Conservation (phyloP, 371 early-diverging fungal species). For the Syncephalastrum racemosum region DNA sequence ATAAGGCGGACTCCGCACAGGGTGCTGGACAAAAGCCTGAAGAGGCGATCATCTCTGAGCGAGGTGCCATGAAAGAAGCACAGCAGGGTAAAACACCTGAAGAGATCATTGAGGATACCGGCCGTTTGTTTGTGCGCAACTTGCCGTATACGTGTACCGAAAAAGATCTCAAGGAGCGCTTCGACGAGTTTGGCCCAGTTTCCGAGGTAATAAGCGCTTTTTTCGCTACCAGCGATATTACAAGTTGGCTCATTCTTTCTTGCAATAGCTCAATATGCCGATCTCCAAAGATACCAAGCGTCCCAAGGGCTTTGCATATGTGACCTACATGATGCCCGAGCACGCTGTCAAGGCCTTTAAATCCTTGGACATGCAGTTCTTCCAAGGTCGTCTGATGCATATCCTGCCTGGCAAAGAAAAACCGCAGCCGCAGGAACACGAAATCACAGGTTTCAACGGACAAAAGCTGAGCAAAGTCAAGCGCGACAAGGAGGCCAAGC, state of each 20-base stretch:
- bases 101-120: slow-evolving; percentile 88
- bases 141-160: slow-evolving; percentile 88
- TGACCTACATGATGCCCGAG: slow-evolving; percentile 85
- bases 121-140: slow-evolving; percentile 92
- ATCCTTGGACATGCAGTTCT: slow-evolving; percentile 77
- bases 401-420: slow-evolving; percentile 88
- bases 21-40: not conserved
- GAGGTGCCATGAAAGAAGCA: slow-evolving; percentile 12
- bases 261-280: slow-evolving; percentile 80
- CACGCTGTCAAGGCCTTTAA: slow-evolving; percentile 90
- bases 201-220: slow-evolving; percentile 66
- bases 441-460: slow-evolving; percentile 56
- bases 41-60: not conserved
- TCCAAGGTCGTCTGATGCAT: slow-evolving; percentile 91
- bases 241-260: not conserved
- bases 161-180: slow-evolving; percentile 77
- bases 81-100: slow-evolving; percentile 18
- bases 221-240: not conserved
- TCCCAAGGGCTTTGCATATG: slow-evolving; percentile 92
- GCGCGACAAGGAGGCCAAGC: slow-evolving; percentile 76
- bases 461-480: slow-evolving; percentile 68
- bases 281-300: slow-evolving; percentile 88
- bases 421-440: slow-evolving; percentile 65
- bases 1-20: slow-evolving; percentile 11
- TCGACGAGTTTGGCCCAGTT: slow-evolving; percentile 85